Base-by-base conservation (phyloP, 2,329 filamentous ascomycete species). In the Lachnellula suecica region DNA sequence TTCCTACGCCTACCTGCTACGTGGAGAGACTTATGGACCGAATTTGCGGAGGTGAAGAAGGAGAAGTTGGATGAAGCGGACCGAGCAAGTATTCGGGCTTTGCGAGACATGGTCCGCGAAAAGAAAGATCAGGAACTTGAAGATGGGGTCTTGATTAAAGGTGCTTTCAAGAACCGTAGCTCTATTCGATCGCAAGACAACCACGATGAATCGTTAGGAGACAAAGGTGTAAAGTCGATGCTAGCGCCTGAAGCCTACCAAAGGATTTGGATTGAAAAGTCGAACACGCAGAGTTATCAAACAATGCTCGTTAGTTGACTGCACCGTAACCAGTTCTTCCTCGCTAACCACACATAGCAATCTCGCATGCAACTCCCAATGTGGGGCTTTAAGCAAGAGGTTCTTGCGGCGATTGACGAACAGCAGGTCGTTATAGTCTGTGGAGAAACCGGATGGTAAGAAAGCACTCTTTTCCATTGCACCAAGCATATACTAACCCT, bases 371-470 rank as follows among this genome's bases (percentile, higher is more conserved):
- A 88, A 62, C 79, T 99, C 17, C 94, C 94, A 0, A 96, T 99
- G 76, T 97, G 89, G 82, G 79, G 82, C 11, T 97, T 94, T 68
- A 87, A 85, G 59, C 75, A 89, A 11, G 81, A 90, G 45, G 91
- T 97, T 7, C 74, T 97, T 11, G 77, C 83, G 23, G 82, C 89
- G 2, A 85, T 99, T 25, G 86, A 90, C 43, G 77, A 81, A 20
- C 82, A 96, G 59, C 92, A 94, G 64, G 88, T 96, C 9, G 85
- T 94, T 9, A 97, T 99, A 54, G 83, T 99, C 25, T 97, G 93
- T 67, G 94, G 94, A 67, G 94, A 99, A 72, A 99, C 94, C 2
- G 94, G 94, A 61, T 97, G 88, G 79, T 81, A 75, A 63, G 70
- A 54, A 23, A 31, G 15, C n/a, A 22, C 13, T 24, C 31, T 19